Conservation (phyloP, 768 basidiomycete species). For the Russula earlei region DNA sequence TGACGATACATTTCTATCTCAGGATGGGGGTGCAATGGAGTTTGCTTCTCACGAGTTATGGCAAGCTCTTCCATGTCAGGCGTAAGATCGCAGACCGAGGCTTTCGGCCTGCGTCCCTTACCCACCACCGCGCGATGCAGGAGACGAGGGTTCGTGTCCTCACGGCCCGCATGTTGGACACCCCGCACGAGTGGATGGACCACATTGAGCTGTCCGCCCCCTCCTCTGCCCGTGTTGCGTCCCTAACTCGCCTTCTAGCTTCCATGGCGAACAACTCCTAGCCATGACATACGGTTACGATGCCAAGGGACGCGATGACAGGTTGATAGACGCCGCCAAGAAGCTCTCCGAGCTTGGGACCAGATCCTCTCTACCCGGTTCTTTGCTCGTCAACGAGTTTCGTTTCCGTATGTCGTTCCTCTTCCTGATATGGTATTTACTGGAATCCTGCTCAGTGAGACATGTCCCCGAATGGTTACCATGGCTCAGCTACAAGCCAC, state of each 20-base stretch:
- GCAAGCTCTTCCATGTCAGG: background rate
- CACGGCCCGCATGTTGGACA: background rate
- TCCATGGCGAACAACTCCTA: conserved; percentile 2
- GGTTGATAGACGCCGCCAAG: background rate
- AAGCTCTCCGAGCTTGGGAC: background rate
- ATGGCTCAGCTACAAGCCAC: background rate
- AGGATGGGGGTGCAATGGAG: background rate
- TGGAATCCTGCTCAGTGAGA: background rate
- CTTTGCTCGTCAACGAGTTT: conserved; percentile 5
- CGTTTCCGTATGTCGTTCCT: conserved; percentile 1
- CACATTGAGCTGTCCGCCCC: conserved; percentile 1
- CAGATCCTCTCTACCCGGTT: background rate
- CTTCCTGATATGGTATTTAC: too few relatives aligned
- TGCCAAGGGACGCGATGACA: background rate
- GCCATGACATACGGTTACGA: conserved; percentile 12
- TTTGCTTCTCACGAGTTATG: background rate
- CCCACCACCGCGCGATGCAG: background rate
- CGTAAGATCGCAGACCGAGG: conserved; percentile 9
- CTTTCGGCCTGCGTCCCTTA: background rate
- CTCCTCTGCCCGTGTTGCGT: background rate
- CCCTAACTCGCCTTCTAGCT: background rate
- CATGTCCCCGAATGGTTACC: background rate
- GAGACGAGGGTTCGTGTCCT: background rate
- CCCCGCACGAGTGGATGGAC: background rate
- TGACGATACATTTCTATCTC: background rate